phyloP scores from a whole-genome alignment of 768 basidiomycete species.

The Suillus hirtellus region DNA sequence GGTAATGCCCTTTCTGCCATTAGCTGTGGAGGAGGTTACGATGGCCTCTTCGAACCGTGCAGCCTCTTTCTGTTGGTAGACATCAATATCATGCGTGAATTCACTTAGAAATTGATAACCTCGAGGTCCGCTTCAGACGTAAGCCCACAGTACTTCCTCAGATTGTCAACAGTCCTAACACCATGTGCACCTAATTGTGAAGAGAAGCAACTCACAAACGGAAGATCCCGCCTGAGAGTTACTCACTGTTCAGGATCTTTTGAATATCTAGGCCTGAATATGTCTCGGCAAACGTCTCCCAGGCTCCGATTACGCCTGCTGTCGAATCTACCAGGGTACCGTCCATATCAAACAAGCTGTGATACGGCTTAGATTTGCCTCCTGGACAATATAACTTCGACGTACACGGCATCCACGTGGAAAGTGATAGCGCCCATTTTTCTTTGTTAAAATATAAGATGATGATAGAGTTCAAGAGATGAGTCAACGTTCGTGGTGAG shows the following conservation, averaged over 20 bases:
- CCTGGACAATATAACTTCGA: neutral
- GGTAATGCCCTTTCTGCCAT: constrained; percentile 63
- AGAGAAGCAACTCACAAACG: neutral
- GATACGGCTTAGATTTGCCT: neutral
- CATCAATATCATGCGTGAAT: constrained; percentile 11
- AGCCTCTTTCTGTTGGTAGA: constrained; percentile 56
- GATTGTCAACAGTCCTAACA: constrained; percentile 80
- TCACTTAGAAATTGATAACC: constrained; percentile 38
- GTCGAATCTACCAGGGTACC: constrained; percentile 84
- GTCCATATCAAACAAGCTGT: constrained; percentile 81
- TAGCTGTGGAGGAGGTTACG: constrained; percentile 53
- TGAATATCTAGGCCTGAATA: constrained; percentile 68
- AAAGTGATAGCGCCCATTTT: constrained; percentile 35
- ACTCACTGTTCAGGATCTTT: constrained; percentile 62
- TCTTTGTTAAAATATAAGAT: neutral
- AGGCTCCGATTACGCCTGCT: constrained; percentile 78
- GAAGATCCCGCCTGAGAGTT: constrained; percentile 12
- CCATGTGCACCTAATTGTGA: constrained; percentile 67
- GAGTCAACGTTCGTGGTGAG: neutral
- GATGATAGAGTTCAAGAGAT: constrained; percentile 25
- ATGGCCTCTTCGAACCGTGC: constrained; percentile 81
- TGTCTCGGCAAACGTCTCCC: constrained; percentile 71
- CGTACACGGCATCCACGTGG: constrained; percentile 43
- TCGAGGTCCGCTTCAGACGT: constrained; percentile 66
- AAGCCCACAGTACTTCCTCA: constrained; percentile 69